Evolutionary conservation across 768 basidiomycete species (phyloP).

Genomic region (Rhodotorula graminis): DNA sequence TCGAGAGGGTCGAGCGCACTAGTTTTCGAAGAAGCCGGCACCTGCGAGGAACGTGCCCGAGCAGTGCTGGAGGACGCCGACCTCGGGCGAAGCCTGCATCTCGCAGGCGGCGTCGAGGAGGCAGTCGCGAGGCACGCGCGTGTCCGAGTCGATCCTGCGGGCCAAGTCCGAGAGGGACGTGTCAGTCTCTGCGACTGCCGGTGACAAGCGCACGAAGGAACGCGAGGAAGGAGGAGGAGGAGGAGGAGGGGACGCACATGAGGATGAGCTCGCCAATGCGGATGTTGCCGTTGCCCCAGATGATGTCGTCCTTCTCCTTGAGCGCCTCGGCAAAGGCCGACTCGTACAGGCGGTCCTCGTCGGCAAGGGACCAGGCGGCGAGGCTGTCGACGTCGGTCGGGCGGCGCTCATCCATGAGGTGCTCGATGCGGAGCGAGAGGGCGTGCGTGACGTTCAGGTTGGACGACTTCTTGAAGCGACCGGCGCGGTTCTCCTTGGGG

Average conservation of each 20-base stretch:
- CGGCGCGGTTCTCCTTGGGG: constrained; percentile 64
- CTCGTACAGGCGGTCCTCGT: constrained; percentile 62
- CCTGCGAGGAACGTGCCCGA: constrained; percentile 85
- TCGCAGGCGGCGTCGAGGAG: constrained; percentile 84
- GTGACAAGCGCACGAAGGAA: too few species aligned
- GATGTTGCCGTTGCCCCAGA: constrained; percentile 66
- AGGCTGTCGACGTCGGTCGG: constrained; percentile 41
- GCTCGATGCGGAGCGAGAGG: constrained; percentile 62
- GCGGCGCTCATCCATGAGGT: constrained; percentile 49
- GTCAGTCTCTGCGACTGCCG: too few species aligned
- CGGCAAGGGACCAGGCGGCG: constrained; percentile 62
- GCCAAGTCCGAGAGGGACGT: too few species aligned
- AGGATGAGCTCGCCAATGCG: background rate
- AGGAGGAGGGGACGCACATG: background rate
- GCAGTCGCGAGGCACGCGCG: constrained; percentile 55
- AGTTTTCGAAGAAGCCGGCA: constrained; percentile 84
- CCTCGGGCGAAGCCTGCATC: constrained; percentile 70
- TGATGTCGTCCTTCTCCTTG: constrained; percentile 60
- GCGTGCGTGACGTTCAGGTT: constrained; percentile 67
- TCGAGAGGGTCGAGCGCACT: constrained; percentile 43
- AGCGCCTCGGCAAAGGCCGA: constrained; percentile 68
- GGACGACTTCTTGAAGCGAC: constrained; percentile 89
- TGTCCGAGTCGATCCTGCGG: constrained; percentile 51
- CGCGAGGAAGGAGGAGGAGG: too few species aligned
- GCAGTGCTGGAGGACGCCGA: constrained; percentile 84